Evolutionary conservation across 257 asterid species (phyloP).

Genomic region (Eucommia ulmoides): DNA sequence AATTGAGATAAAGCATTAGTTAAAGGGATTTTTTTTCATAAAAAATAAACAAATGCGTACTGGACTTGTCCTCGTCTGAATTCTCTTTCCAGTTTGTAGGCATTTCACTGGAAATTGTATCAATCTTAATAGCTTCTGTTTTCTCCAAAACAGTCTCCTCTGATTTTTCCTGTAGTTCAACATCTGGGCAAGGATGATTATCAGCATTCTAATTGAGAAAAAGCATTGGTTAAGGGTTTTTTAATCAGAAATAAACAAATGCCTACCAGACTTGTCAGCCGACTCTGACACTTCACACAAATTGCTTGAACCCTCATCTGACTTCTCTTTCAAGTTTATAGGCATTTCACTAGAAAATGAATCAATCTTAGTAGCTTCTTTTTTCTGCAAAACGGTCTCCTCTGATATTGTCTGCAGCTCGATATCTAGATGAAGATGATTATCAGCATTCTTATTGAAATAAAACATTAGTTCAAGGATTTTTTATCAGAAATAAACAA

Average conservation of each 20-base stretch:
- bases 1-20: too few relatives aligned
- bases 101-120: neutral
- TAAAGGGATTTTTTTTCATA: too few relatives aligned
- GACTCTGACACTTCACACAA: slow-evolving; percentile 17
- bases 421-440: neutral
- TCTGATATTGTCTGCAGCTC: neutral
- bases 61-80: too few relatives aligned
- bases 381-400: neutral
- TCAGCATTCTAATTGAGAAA: too few relatives aligned
- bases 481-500: neutral
- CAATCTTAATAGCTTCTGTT: neutral
- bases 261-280: too few relatives aligned
- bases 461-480: neutral
- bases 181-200: too few relatives aligned
- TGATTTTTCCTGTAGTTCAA: too few relatives aligned
- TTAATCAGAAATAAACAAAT: too few relatives aligned
- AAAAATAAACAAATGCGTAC: too few relatives aligned
- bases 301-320: slow-evolving; percentile 12
- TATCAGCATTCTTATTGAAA: neutral
- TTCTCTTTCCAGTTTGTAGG: neutral
- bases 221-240: too few relatives aligned
- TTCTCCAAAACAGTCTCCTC: too few relatives aligned
- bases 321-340: neutral
- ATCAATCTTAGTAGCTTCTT: neutral
- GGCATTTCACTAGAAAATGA: neutral